A percentile compares a stretch with the other conserved stretches of the same genome.
phyloP scores from a whole-genome alignment of 805 yeast species.

The Saturnispora sanitii region DNA sequence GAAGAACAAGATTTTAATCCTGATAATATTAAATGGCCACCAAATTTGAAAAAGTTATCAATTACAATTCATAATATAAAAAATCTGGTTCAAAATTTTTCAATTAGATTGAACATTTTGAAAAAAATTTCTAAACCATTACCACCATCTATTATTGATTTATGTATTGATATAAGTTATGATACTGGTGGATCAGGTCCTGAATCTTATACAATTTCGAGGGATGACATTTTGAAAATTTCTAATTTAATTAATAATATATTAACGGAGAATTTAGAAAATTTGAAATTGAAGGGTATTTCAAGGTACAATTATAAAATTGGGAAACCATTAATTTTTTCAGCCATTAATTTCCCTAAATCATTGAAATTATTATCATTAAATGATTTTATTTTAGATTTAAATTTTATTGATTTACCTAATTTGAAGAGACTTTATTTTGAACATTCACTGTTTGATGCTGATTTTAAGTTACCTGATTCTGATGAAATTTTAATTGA shows the following conservation, averaged over 20 bases:
- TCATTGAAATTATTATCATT: conserved; percentile 21
- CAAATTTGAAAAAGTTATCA: conserved; percentile 21
- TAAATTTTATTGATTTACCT: conserved; percentile 20
- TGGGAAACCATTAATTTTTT: conserved; percentile 24
- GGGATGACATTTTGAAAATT: conserved; percentile 23
- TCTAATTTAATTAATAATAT: conserved; percentile 20
- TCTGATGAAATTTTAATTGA: conserved; percentile 23
- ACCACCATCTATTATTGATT: conserved; percentile 22
- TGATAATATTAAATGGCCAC: conserved; percentile 21
- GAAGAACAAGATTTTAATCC: conserved; percentile 10
- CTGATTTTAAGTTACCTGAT: conserved; percentile 22
- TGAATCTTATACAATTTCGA: conserved; percentile 21
- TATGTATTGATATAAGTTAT: conserved; percentile 25
- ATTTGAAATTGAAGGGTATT: conserved; percentile 24
- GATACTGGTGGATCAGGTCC: conserved; percentile 27
- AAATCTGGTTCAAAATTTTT: conserved; percentile 21
- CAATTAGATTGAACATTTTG: conserved; percentile 21
- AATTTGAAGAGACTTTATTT: conserved; percentile 20
- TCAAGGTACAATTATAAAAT: conserved; percentile 24
- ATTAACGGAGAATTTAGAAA: conserved; percentile 21
- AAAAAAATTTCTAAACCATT: conserved; percentile 21
- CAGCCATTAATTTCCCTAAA: conserved; percentile 22
- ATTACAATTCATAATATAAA: conserved; percentile 25
- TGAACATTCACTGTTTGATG: conserved; percentile 26
- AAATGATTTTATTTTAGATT: conserved; percentile 24